A percentile compares a stretch with the other conserved stretches of the same genome.
Evolutionary conservation across 306 rosid genomes (phyloP).

Genomic region (Malus sylvestris): DNA sequence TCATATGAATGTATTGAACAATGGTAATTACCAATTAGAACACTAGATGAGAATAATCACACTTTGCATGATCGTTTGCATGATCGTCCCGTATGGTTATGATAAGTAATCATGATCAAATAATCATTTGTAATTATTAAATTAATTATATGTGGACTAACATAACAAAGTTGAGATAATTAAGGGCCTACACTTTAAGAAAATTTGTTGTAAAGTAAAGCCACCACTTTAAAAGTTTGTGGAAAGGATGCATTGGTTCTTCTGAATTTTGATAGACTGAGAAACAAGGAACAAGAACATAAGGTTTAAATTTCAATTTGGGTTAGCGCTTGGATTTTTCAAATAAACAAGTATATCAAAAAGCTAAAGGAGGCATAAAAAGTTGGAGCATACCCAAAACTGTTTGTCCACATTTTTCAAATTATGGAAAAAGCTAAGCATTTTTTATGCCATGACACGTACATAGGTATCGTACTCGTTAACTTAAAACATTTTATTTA

Average conservation of each 20-base stretch:
- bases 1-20: not conserved
- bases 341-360: not conserved
- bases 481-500: too few relatives aligned
- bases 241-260: slow-evolving; percentile 12
- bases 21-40: not conserved
- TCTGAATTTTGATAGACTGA: slow-evolving; percentile 1
- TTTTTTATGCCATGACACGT: too few relatives aligned
- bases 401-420: not conserved
- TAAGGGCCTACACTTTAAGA: slow-evolving; percentile 17
- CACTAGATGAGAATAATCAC: not conserved
- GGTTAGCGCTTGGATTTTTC: not conserved
- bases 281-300: not conserved
- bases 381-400: not conserved
- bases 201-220: slow-evolving; percentile 25
- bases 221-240: slow-evolving; percentile 9
- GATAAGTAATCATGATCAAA: slow-evolving; percentile 3
- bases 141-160: not conserved
- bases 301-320: not conserved
- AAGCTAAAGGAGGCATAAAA: not conserved
- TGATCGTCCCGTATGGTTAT: not conserved
- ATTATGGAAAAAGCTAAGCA: not conserved
- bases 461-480: too few relatives aligned
- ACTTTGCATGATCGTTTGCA: not conserved
- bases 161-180: slow-evolving; percentile 4
- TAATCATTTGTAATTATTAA: slow-evolving; percentile 3